Conservation (phyloP, 2,329 filamentous ascomycete genomes). For the Paracoccidioides lutzii region DNA sequence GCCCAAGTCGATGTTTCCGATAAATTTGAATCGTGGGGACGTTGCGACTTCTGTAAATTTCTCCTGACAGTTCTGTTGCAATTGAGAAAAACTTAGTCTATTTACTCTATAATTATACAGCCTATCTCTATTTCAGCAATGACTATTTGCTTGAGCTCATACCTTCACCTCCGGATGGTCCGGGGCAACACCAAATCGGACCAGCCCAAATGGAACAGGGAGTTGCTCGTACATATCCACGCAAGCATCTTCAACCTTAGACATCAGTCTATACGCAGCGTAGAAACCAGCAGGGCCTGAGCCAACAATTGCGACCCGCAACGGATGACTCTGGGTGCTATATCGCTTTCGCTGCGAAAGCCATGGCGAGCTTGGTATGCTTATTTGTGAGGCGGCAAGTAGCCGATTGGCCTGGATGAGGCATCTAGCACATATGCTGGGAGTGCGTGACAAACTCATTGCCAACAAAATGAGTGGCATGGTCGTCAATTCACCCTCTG, state of each 20-base stretch:
- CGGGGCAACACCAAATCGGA: conserved; percentile 90
- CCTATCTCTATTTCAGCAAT: too few relatives aligned
- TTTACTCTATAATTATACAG: background rate
- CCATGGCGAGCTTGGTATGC: background rate
- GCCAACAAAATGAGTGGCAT: background rate
- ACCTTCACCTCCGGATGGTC: conserved; percentile 98
- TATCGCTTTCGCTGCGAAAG: conserved; percentile 4
- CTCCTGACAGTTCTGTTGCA: conserved; percentile 71
- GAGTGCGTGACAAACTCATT: conserved; percentile 13
- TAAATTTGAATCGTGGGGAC: conserved; percentile 72
- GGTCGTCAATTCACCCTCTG: background rate
- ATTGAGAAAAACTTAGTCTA: conserved; percentile 1
- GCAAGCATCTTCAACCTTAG: conserved; percentile 54
- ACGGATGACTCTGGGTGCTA: conserved; percentile 31
- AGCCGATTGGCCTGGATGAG: background rate
- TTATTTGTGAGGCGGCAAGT: background rate
- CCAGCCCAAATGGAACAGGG: conserved; percentile 83
- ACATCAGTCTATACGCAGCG: conserved; percentile 72
- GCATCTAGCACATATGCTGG: conserved; percentile 8
- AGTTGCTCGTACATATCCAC: conserved; percentile 96
- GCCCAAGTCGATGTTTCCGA: conserved; percentile 79
- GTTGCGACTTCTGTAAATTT: conserved; percentile 82
- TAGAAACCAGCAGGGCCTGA: conserved; percentile 97
- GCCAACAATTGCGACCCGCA: conserved; percentile 77
- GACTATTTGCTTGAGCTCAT: conserved; percentile 13